Base-by-base conservation (phyloP, 2,329 filamentous ascomycete species). In the Colletotrichum cordylinicola region DNA sequence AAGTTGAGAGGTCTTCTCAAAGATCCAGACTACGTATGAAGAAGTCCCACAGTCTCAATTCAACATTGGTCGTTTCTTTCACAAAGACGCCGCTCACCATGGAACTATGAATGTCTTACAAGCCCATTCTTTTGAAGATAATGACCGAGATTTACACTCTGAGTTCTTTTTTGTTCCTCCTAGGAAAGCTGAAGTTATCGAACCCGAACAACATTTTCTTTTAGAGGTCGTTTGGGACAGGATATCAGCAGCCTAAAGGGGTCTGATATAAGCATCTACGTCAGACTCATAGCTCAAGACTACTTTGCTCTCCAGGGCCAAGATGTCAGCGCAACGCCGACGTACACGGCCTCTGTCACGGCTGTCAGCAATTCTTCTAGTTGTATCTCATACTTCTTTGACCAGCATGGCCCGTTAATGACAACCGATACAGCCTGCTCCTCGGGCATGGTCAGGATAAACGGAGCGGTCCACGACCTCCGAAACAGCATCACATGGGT, bases 361-460 rank as follows among this genome's bases (percentile, higher is more conserved):
- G 81, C 80, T n/a, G 78, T 77, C 15, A 78, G 80, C 16, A 84
- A 85, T 33, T 73, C 85, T 61, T 81, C 84, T 1, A 87, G 86
- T 74, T 80, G 85, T 3, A 80, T 87, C 21, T 86, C 84, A 0
- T 85, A 84, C 70, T 83, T 84, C 72, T 83, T 84, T 72, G 83
- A 87, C 72, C 79, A 85, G 67, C 80, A 81, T 21, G 85, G 85
- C 4, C 83, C 84, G 13, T 83, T 80, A 48, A 82, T 87, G 77
- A 86, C 85, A 2, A 83, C 88, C 12, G 85, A 88, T 56, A 88
- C 86, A 27, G 87, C 84, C 18, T 89, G 87, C 78, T 88, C 86
- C 24, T 84, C 84, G 2, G 84, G 85, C 21, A 67, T 88, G 31
- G 82, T 86, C 6, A 84, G 84, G 15, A 77, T 88, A 2, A 85